phyloP scores from a whole-genome alignment of 2,329 filamentous ascomycete species.

The Aspergillus texensis region DNA sequence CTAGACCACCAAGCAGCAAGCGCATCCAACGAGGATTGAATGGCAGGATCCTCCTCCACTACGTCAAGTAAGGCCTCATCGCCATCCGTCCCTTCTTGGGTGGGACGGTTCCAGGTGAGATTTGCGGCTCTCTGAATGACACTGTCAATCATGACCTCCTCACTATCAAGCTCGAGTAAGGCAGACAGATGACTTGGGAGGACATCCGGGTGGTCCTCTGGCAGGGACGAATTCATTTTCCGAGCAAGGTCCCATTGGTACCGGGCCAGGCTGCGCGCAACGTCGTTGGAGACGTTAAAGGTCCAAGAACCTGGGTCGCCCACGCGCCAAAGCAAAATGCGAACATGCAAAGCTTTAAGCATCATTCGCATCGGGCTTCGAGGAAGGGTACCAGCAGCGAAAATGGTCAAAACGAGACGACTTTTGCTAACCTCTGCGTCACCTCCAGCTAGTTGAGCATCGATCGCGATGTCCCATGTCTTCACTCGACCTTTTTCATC shows the following conservation, averaged over 20 bases:
- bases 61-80: slow-evolving; percentile 75
- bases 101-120: slow-evolving; percentile 82
- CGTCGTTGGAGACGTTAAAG: slow-evolving; percentile 65
- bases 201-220: slow-evolving; percentile 61
- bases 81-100: slow-evolving; percentile 64
- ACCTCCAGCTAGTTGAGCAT: slow-evolving; percentile 88
- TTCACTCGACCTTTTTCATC: slow-evolving; percentile 85
- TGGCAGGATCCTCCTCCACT: slow-evolving; percentile 81
- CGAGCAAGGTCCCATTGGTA: slow-evolving; percentile 82
- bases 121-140: slow-evolving; percentile 87
- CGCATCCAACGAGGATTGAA: slow-evolving; percentile 84
- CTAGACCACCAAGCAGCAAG: slow-evolving; percentile 91
- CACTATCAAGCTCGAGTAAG: slow-evolving; percentile 77
- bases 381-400: slow-evolving; percentile 84
- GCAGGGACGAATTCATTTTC: slow-evolving; percentile 54
- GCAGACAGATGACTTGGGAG: slow-evolving; percentile 76
- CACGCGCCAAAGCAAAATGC: slow-evolving; percentile 82
- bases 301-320: slow-evolving; percentile 67
- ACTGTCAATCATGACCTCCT: slow-evolving; percentile 75
- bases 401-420: slow-evolving; percentile 79
- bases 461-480: slow-evolving; percentile 89
- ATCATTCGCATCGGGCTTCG: slow-evolving; percentile 81
- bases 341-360: slow-evolving; percentile 88
- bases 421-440: slow-evolving; percentile 88
- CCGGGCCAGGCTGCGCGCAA: slow-evolving; percentile 73